Conservation (phyloP, 2,329 filamentous ascomycete genomes). For the Dactylellina haptotyla region DNA sequence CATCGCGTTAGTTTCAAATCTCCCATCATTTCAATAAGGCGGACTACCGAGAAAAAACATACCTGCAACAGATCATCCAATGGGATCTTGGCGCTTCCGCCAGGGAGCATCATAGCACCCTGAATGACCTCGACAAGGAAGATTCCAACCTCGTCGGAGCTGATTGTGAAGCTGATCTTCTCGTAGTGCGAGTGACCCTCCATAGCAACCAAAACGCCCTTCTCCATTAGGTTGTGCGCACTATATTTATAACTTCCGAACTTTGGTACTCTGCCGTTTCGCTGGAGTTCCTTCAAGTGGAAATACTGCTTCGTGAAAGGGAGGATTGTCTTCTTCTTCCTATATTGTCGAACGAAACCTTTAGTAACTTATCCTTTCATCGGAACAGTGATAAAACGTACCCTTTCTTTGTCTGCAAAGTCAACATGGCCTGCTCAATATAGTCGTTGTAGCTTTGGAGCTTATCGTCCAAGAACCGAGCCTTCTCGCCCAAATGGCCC, state of each 20-base stretch:
- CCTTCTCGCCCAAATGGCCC: slow-evolving; percentile 81
- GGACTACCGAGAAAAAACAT: slow-evolving; percentile 13
- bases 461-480: slow-evolving; percentile 90
- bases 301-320: slow-evolving; percentile 99
- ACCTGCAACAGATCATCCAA: slow-evolving; percentile 85
- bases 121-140: slow-evolving; percentile 92
- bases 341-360: slow-evolving; percentile 61
- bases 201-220: slow-evolving; percentile 94
- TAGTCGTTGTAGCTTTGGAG: slow-evolving; percentile 99
- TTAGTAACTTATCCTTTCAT: slow-evolving; percentile 34
- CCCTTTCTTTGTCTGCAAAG: slow-evolving; percentile 95
- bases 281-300: slow-evolving; percentile 93
- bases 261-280: slow-evolving; percentile 90
- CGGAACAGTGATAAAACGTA: slow-evolving; percentile 62
- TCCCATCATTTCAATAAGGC: neutral
- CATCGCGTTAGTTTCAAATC: slow-evolving; percentile 39
- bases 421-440: slow-evolving; percentile 97
- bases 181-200: slow-evolving; percentile 86
- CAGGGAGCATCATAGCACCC: slow-evolving; percentile 94
- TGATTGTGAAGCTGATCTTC: slow-evolving; percentile 92
- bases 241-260: slow-evolving; percentile 99
- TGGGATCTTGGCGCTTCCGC: slow-evolving; percentile 85
- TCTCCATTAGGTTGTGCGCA: slow-evolving; percentile 85
- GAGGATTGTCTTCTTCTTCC: slow-evolving; percentile 92
- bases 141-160: slow-evolving; percentile 89